phyloP scores from a whole-genome alignment of 441 rosid genomes.

The Gossypium schwendimanii region DNA sequence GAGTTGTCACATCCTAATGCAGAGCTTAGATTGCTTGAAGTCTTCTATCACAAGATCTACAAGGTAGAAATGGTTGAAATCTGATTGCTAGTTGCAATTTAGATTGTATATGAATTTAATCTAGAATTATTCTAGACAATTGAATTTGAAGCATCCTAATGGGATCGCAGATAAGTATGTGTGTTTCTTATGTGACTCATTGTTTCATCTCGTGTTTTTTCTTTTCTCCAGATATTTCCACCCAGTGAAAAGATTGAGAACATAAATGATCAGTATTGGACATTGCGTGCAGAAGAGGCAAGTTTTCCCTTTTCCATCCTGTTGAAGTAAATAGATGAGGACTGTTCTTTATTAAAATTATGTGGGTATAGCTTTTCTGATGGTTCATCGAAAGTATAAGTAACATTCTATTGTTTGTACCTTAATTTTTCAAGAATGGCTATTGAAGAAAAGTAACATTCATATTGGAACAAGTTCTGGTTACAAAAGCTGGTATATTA shows the following conservation, averaged over 20 bases:
- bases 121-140: neutral
- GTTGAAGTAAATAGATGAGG: neutral
- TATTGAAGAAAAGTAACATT: neutral
- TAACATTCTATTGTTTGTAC: neutral
- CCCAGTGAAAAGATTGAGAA: conserved; percentile 36
- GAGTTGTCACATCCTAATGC: conserved; percentile 63
- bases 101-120: neutral
- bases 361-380: neutral
- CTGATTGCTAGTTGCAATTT: neutral
- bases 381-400: conserved; percentile 2
- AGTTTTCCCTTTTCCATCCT: conserved; percentile 6
- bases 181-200: neutral
- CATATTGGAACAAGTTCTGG: neutral
- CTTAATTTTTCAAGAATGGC: neutral
- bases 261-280: conserved; percentile 44
- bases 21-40: conserved; percentile 63
- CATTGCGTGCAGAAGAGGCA: conserved; percentile 45
- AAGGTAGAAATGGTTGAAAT: conserved; percentile 35
- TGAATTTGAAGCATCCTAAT: neutral
- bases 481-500: neutral
- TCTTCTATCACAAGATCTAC: conserved; percentile 63
- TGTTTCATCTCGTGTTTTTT: neutral
- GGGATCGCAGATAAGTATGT: neutral
- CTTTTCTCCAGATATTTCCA: conserved; percentile 34
- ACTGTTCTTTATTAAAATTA: neutral